phyloP scores from a whole-genome alignment of 164 flowering plant genomes.

The Liquidambar formosana region DNA sequence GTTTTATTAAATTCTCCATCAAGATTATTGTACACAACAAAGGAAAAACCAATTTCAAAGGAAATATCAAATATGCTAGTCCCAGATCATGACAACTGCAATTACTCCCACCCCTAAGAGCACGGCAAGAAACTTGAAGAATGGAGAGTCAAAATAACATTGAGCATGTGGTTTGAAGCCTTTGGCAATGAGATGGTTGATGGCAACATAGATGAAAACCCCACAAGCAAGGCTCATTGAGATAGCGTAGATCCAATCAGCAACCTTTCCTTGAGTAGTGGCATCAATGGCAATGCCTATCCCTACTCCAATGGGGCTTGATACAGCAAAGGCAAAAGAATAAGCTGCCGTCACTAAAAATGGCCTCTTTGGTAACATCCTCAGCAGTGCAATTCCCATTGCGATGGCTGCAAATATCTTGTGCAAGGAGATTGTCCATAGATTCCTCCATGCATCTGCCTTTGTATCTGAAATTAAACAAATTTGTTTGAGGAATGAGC shows the following conservation, averaged over 20 bases:
- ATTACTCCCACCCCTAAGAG: slow-evolving; percentile 65
- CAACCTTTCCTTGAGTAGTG: slow-evolving; percentile 57
- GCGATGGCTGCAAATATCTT: slow-evolving; percentile 83
- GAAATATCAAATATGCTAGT: no score
- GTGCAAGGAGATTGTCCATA: slow-evolving; percentile 85
- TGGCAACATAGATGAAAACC: slow-evolving; percentile 78
- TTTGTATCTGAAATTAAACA: slow-evolving; percentile 39
- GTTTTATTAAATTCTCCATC: no score
- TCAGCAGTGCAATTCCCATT: slow-evolving; percentile 85
- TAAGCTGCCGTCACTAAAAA: slow-evolving; percentile 49
- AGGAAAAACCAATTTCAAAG: no score
- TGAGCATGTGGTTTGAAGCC: slow-evolving; percentile 55
- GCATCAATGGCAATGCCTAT: slow-evolving; percentile 78
- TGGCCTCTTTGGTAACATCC: slow-evolving; percentile 71
- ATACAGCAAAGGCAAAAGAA: slow-evolving; percentile 78
- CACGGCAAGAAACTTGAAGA: slow-evolving; percentile 63
- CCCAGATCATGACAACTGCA: slow-evolving; percentile 89
- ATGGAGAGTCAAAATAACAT: slow-evolving; percentile 53
- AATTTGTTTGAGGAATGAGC: not conserved
- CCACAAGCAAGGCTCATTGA: slow-evolving; percentile 85
- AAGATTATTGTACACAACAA: no score
- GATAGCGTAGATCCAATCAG: slow-evolving; percentile 82
- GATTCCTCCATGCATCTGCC: slow-evolving; percentile 80
- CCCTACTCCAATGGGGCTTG: slow-evolving; percentile 83
- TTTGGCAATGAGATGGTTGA: slow-evolving; percentile 75